Evolutionary conservation across 176 grass and related monocot genomes (phyloP).

Genomic region (Ensete ventricosum): DNA sequence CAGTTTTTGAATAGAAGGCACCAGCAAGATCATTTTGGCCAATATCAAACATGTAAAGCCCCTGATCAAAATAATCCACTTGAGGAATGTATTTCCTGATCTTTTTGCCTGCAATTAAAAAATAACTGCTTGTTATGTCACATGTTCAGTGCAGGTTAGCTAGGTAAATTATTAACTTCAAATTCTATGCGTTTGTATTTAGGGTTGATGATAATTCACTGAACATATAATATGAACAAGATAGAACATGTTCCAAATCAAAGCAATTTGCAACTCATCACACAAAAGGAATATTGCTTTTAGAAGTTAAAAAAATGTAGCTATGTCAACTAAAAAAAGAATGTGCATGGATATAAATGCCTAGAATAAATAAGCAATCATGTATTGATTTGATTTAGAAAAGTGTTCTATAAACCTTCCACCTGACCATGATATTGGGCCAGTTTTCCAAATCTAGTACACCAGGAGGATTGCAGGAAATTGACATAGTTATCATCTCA

Average conservation of each 20-base stretch:
- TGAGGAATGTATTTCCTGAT: conserved; percentile 56
- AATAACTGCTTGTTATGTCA: conserved; percentile 5
- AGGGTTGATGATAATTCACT: neutral
- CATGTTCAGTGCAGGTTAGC: neutral
- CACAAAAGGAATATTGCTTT: neutral
- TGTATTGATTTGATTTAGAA: neutral
- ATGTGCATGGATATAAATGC: neutral
- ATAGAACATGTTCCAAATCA: too few species aligned
- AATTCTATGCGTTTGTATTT: neutral
- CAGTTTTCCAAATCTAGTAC: neutral
- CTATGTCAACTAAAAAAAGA: neutral
- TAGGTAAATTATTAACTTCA: neutral
- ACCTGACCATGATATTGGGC: neutral
- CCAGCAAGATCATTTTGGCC: conserved; percentile 97
- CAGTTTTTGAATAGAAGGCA: conserved; percentile 75
- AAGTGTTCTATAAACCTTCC: neutral
- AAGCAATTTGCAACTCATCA: neutral
- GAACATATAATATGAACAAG: too few species aligned
- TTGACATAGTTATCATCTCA: neutral
- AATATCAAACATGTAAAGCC: conserved; percentile 96
- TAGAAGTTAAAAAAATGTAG: neutral
- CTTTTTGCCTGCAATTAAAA: conserved; percentile 40
- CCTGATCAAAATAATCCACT: conserved; percentile 59
- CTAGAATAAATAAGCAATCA: neutral
- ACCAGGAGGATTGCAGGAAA: neutral